Base-by-base conservation (phyloP, 768 basidiomycete species). In the Suillus bovinus region DNA sequence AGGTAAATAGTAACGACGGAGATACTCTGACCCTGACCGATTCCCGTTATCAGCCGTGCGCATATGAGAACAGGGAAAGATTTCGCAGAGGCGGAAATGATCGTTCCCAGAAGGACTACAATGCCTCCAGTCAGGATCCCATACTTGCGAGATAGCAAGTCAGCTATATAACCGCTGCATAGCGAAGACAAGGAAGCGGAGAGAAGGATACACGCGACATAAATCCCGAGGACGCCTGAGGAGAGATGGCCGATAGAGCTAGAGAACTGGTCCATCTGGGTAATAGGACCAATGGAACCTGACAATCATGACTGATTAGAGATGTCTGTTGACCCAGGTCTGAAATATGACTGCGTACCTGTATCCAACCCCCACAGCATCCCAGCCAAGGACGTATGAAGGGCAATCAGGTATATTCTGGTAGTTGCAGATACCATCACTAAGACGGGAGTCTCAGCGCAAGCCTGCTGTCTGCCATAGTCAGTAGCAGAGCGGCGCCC, bases 11-110 rank as follows among this genome's bases (percentile, higher is more conserved):
- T 80, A 58, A 77, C 72, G 8, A 79, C 75, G 2, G 78, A 78
- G 47, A 81, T 71, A 64, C 80, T 80, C 14, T 82, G 69, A 16
- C 82, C 82, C 65, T 82, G 77, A n/a, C 79, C 80, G 1, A 78
- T 63, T 0, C 82, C 83, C 2, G 81, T 78, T 52, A 84, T 69
- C 22, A 80, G 76, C 13, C 83, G 72, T 1, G 79, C 83, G 29
- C 79, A 69, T 33, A 83, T 74, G 33, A 85, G 70, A 61, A 77
- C 68, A 14, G 72, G 65, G 9, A 83, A 72, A 5, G 63, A 64
- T n/a, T 64, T 66, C 5, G 79, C 70, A 31, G 75, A 71, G 60
- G 79, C 73, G 3, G 76, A 78, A 16, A 84, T 68, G 31, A 72
- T 75, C 41, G 75, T 76, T 1, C 83, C 82, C 17, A 76, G 39